Conservation (phyloP, 1,139 yeast species). For the Scheffersomyces illinoinensis region DNA sequence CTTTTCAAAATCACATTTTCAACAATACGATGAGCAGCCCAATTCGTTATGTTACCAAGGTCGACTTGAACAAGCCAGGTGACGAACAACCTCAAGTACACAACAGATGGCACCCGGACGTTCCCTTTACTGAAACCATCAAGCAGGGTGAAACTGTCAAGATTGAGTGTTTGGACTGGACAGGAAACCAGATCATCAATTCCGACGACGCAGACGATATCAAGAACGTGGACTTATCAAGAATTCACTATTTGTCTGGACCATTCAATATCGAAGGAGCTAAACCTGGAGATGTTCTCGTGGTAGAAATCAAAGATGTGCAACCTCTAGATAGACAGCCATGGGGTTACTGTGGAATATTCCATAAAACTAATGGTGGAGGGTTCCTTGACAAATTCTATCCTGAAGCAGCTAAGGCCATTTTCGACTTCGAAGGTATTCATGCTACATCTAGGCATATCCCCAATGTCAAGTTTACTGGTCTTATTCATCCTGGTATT, state of each 20-base stretch:
- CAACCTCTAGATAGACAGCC: slow-evolving; percentile 53
- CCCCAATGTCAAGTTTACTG: slow-evolving; percentile 47
- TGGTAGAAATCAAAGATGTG: slow-evolving; percentile 50
- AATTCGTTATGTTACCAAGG: slow-evolving; percentile 20
- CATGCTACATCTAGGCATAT: slow-evolving; percentile 48
- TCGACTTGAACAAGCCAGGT: slow-evolving; percentile 44
- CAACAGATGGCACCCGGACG: slow-evolving; percentile 55
- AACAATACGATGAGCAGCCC: not conserved
- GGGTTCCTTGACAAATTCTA: slow-evolving; percentile 49
- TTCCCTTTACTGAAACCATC: slow-evolving; percentile 40
- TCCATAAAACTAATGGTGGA: slow-evolving; percentile 50
- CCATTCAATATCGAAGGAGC: slow-evolving; percentile 47
- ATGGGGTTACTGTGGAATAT: slow-evolving; percentile 54
- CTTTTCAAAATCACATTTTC: not conserved
- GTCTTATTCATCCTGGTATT: slow-evolving; percentile 50
- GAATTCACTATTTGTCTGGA: slow-evolving; percentile 50
- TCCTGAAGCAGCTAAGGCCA: slow-evolving; percentile 52
- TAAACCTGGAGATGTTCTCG: slow-evolving; percentile 48
- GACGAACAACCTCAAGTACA: slow-evolving; percentile 47
- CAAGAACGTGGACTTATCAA: slow-evolving; percentile 40
- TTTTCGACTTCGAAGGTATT: slow-evolving; percentile 53
- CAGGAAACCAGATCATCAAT: slow-evolving; percentile 51
- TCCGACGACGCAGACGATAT: slow-evolving; percentile 49
- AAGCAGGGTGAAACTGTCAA: slow-evolving; percentile 44
- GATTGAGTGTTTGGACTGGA: slow-evolving; percentile 54